A percentile compares a stretch with the other conserved stretches of the same genome.
Evolutionary conservation across 305 asterid species (phyloP).

Genomic region (Euphrasia arctica): DNA sequence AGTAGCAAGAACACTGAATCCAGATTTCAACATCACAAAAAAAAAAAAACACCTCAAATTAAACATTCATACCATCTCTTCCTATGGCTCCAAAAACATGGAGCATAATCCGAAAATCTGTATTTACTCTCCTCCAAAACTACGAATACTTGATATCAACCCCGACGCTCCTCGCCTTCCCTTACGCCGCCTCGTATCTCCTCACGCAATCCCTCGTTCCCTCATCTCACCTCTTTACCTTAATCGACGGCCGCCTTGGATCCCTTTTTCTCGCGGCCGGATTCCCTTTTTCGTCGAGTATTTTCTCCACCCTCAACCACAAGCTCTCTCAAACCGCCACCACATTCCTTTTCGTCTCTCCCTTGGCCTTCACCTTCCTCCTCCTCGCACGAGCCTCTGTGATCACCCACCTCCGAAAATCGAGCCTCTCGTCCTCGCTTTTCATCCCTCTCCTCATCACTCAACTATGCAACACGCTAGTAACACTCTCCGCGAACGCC

Average conservation of each 20-base stretch:
- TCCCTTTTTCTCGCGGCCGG: constrained; percentile 48
- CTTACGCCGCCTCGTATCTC: constrained; percentile 58
- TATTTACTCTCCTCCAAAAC: constrained; percentile 57
- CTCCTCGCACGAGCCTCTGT: constrained; percentile 54
- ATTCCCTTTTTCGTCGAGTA: constrained; percentile 41
- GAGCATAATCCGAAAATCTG: constrained; percentile 55
- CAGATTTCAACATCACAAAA: too few species aligned
- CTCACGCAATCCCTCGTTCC: constrained; percentile 45
- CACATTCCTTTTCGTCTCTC: constrained; percentile 44
- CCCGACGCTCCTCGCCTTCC: constrained; percentile 57
- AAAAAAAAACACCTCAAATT: too few species aligned
- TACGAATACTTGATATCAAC: constrained; percentile 48
- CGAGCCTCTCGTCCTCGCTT: not conserved
- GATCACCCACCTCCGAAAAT: constrained; percentile 26
- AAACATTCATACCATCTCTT: too few species aligned
- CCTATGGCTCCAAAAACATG: constrained; percentile 24
- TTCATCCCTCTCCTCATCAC: constrained; percentile 46
- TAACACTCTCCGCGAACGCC: constrained; percentile 49
- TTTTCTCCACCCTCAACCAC: constrained; percentile 49
- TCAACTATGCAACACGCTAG: constrained; percentile 46
- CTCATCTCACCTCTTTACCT: constrained; percentile 34
- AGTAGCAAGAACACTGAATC: too few species aligned
- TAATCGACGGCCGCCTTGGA: constrained; percentile 38
- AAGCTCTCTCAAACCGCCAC: constrained; percentile 59
- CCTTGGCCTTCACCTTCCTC: constrained; percentile 62